These are phyloP conservation scores for Tilletiaria anomala DNA, from an alignment of 1,284 basidiomycete genomes.

Conservation along the genomic window DNA sequence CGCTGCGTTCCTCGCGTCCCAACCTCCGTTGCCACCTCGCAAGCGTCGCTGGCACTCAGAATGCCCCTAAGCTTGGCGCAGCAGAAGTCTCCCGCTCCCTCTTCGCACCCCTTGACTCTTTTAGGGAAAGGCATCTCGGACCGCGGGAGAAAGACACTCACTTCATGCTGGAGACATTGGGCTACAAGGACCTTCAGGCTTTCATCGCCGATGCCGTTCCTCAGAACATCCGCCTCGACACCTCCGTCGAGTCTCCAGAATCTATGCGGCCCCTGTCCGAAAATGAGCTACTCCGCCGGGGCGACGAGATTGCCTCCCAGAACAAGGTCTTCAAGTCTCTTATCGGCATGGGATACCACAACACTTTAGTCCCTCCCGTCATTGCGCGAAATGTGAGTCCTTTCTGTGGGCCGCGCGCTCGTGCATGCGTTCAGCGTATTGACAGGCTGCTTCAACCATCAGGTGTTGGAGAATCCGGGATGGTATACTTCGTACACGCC, in stretches of 20 bases:
- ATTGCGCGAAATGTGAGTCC: slow-evolving; percentile 29
- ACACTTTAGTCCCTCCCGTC: slow-evolving; percentile 33
- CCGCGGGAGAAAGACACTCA: slow-evolving; percentile 23
- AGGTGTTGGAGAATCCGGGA: slow-evolving; percentile 89
- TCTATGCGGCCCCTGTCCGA: slow-evolving; percentile 59
- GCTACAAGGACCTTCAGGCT: slow-evolving; percentile 26
- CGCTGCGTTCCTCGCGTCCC: too few relatives aligned
- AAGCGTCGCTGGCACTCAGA: too few relatives aligned
- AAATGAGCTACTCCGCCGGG: slow-evolving; percentile 63
- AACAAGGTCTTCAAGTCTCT: slow-evolving; percentile 80
- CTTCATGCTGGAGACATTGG: slow-evolving; percentile 29
- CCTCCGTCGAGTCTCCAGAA: slow-evolving; percentile 44
- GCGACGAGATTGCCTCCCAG: slow-evolving; percentile 57
- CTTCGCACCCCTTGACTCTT: slow-evolving; percentile 32
- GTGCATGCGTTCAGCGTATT: not conserved
- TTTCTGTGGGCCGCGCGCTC: not conserved
- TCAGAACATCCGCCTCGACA: slow-evolving; percentile 43
- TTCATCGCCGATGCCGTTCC: slow-evolving; percentile 33
- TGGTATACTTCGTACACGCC: slow-evolving; percentile 99
- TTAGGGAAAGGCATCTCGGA: slow-evolving; percentile 30
- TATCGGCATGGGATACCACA: slow-evolving; percentile 94
- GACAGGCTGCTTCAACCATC: not conserved
- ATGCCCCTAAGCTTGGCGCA: slow-evolving; percentile 17
- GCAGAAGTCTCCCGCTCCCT: slow-evolving; percentile 19
- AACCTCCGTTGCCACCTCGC: too few relatives aligned